Evolutionary conservation across 2,329 filamentous ascomycete species (phyloP).

Genomic region (Curvularia verruculosa): DNA sequence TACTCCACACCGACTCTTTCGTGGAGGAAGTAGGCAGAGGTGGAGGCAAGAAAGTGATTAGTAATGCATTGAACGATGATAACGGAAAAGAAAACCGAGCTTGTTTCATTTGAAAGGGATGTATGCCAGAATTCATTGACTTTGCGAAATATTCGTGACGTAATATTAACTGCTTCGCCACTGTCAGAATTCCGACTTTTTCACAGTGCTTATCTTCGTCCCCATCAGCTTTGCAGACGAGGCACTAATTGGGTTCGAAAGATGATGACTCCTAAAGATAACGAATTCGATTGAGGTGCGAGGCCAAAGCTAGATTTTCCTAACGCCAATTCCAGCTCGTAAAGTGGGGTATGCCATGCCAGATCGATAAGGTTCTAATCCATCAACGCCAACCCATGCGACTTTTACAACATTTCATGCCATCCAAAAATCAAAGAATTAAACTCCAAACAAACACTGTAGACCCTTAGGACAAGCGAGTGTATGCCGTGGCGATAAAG

Average conservation of each 20-base stretch:
- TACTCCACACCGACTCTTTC: slow-evolving; percentile 6
- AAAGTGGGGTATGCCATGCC: slow-evolving; percentile 14
- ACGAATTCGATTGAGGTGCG: slow-evolving; percentile 8
- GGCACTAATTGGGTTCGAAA: neutral
- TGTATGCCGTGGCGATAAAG: neutral
- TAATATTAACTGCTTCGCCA: neutral
- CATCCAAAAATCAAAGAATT: neutral
- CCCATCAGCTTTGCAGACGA: neutral
- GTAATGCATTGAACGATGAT: neutral
- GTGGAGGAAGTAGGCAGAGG: too few species aligned
- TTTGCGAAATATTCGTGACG: neutral
- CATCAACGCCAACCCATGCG: slow-evolving; percentile 6
- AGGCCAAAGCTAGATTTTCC: neutral
- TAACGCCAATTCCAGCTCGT: neutral
- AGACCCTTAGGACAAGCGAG: neutral
- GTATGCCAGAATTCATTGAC: neutral
- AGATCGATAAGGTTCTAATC: neutral
- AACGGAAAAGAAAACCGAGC: too few species aligned
- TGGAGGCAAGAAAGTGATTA: neutral
- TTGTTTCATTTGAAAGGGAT: too few species aligned
- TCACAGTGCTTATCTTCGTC: neutral
- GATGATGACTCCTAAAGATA: too few species aligned
- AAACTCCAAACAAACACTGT: neutral
- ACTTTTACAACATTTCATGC: neutral
- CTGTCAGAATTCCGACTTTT: neutral